phyloP scores from a whole-genome alignment of 257 asterid species.

The Solanum rostratum region DNA sequence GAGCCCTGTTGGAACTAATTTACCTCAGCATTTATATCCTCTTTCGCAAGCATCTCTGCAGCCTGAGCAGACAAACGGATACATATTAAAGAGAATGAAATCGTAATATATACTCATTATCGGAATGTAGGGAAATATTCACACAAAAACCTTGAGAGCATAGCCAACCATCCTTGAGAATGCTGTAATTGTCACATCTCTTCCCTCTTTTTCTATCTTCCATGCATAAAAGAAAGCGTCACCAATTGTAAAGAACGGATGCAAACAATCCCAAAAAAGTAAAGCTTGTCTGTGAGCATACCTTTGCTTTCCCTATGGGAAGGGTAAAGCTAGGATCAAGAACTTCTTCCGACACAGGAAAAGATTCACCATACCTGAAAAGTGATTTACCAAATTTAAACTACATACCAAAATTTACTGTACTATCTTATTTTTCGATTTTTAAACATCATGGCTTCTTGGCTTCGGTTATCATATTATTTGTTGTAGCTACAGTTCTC shows the following conservation, averaged over 20 bases:
- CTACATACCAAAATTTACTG: background rate
- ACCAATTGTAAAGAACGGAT: background rate
- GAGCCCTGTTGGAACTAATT: background rate
- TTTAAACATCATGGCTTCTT: background rate
- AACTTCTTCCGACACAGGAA: slow-evolving; percentile 31
- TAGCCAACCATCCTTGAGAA: slow-evolving; percentile 43
- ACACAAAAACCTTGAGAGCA: slow-evolving; percentile 32
- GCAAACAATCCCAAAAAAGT: background rate
- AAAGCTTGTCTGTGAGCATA: background rate
- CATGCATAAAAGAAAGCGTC: background rate
- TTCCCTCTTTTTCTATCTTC: slow-evolving; percentile 33
- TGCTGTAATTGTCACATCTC: slow-evolving; percentile 31
- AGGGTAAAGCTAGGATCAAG: slow-evolving; percentile 35
- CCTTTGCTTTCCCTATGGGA: slow-evolving; percentile 46
- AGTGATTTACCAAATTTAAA: background rate
- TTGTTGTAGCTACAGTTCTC: background rate
- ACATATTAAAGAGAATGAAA: background rate
- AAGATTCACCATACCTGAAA: slow-evolving; percentile 34
- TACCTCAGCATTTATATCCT: slow-evolving; percentile 78
- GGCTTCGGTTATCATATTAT: background rate
- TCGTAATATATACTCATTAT: background rate
- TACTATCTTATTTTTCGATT: background rate
- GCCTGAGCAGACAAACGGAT: slow-evolving; percentile 27
- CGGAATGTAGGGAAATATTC: background rate
- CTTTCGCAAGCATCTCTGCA: slow-evolving; percentile 67